Base-by-base conservation (phyloP, 192 early-diverging fungal genomes). In the Jimgerdemannia flammicorona region DNA sequence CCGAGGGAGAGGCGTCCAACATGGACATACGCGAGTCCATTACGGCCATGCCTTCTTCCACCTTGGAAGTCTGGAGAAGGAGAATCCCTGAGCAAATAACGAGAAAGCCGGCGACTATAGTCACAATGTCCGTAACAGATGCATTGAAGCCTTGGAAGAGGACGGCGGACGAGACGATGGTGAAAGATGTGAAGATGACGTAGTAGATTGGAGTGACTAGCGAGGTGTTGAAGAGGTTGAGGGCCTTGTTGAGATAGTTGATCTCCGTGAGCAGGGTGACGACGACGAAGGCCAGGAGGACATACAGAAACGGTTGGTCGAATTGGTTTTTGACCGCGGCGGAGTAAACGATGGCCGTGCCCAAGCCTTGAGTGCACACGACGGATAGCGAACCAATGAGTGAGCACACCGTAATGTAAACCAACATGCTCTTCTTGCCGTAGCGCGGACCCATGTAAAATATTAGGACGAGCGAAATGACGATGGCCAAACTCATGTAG, bases 231-330 rank as follows among this genome's bases (percentile, higher is more conserved):
- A 96, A 98, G 69, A 95, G 77, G 74, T 95, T 94, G 67, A 98
- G 85, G 20, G 96, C 94, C 78, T 98, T 98, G 89, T 98, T 98
- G 74, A 98, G 92, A 83, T 96, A 98, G 81, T 96, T 96, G 87
- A 96, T 95, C 84, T 98, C 95, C 7, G 93, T 91, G 41, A 96
- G 79, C 44, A 95, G 89, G 69, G 94, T 95, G 9, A 90, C 79
- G n/a, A 90, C 79, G 49, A 96, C 93, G 11, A 93, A 88, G 7
- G 86, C 77, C 18, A 91, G 87, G 66, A 98, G 92, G 65, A 96
- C 81, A 74, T 93, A 98, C 4, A 92, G 92, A 72, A 94, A 95
- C 71, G 91, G 86, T 70, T 93, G 87, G 67, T 87, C 86, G 74
- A 98, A 91, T 85, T 98, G 94, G 73, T 93, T 94, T 70, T 91